Base-by-base conservation (phyloP, 306 rosid genomes). In the Glycyrrhiza uralensis region DNA sequence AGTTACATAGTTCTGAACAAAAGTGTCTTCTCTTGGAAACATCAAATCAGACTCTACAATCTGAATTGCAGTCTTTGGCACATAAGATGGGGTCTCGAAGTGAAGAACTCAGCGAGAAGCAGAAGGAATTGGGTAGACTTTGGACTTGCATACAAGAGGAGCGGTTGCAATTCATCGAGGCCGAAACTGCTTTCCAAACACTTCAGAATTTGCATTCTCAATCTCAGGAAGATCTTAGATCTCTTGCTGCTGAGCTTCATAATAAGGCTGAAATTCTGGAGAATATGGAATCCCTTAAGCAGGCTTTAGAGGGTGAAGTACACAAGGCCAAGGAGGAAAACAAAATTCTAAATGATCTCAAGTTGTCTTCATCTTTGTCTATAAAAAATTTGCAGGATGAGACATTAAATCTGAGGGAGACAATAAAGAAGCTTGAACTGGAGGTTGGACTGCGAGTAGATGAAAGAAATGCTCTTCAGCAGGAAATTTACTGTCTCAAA, bases 151-250 rank as follows among this genome's bases (percentile, higher is more conserved):
- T 92, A 59, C 97, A 89, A 68, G 96, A 89, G 82, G 96, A 95
- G 84, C 81, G 91, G 66, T 58, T 85, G 72, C 80, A 92, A 24
- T 92, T 85, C 60, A 20, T 87, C 54, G 97, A 95, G 80, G 96
- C 97, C 26, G 97, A 95, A 85, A 87, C 96, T 52, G 96, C 99
- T 69, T 92, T 95, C 92, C 96, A 88, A 68, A 87, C 90, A 56
- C 86, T 91, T 75, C 99, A 95, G 85, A 85, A 87, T 84, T 69
- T 88, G 83, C 97, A 91, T 78, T 88, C 92, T 60, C 88, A 88
- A 74, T 89, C 96, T 50, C 96, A 89, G 80, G 97, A 91, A 77
- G 96, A 95, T 32, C 89, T 95, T 66, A 89, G 95, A 82, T 83
- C 89, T 51, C 79, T 95, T 64, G 88, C 85, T 29, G 73, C 79